These are phyloP conservation scores for Fragaria ananassa DNA, from an alignment of 306 rosid genomes.

Conservation along the genomic window DNA sequence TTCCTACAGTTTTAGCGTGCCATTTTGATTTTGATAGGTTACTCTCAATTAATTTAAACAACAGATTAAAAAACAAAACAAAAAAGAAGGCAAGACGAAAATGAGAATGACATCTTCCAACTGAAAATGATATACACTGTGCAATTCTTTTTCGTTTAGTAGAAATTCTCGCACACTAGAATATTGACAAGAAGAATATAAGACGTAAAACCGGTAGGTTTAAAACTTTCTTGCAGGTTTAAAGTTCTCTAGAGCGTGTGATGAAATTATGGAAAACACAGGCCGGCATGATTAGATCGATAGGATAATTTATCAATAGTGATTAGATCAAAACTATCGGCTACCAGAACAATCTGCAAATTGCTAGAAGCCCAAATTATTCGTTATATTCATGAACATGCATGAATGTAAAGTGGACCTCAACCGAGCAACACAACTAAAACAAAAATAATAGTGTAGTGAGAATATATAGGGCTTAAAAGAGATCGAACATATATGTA, in stretches of 20 bases:
- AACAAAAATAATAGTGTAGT: constrained; percentile 28
- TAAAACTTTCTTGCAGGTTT: not conserved
- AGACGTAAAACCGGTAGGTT: not conserved
- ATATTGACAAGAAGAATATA: not conserved
- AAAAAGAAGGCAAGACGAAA: not conserved
- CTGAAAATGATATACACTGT: not conserved
- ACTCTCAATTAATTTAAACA: not conserved
- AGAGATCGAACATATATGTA: constrained; percentile 30
- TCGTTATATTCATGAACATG: not conserved
- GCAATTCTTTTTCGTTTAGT: not conserved
- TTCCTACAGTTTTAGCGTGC: not conserved
- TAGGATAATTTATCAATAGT: not conserved
- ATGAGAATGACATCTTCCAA: not conserved
- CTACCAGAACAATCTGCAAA: not conserved
- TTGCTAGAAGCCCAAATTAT: not conserved
- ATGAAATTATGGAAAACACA: not conserved
- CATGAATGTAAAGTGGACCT: constrained; percentile 40
- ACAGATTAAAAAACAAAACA: too few species aligned
- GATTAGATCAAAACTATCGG: not conserved
- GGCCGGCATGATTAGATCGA: not conserved
- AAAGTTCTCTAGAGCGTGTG: not conserved
- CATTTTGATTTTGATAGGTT: not conserved
- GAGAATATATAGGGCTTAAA: constrained; percentile 60
- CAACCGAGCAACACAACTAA: constrained; percentile 10
- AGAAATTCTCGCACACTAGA: not conserved